These are phyloP conservation scores for Gleditsia sinensis DNA, from an alignment of 306 rosid species.

Conservation along the genomic window DNA sequence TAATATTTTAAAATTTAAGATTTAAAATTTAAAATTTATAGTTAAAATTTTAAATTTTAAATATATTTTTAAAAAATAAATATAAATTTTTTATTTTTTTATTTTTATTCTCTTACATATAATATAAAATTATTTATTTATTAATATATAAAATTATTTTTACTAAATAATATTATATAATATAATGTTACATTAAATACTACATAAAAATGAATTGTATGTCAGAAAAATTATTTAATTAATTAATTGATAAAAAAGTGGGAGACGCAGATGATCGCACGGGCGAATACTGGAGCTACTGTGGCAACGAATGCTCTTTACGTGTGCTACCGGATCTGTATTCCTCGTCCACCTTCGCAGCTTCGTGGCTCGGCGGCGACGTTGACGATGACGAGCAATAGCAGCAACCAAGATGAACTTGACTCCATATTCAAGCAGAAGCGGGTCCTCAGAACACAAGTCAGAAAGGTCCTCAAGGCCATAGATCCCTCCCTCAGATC, in stretches of 20 bases:
- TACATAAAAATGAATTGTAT: no score
- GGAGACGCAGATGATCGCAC: not conserved
- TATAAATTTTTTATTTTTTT: no score
- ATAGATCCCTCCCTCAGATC: constrained; percentile 73
- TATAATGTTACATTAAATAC: no score
- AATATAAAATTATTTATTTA: no score
- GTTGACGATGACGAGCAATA: constrained; percentile 35
- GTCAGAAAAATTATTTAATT: not conserved
- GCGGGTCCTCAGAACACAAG: constrained; percentile 59
- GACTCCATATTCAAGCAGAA: constrained; percentile 73
- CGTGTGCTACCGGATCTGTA: not conserved
- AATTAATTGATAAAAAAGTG: not conserved
- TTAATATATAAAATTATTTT: no score
- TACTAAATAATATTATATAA: no score
- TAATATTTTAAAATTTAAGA: no score
- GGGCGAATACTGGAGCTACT: not conserved
- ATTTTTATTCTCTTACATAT: no score
- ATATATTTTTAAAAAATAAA: no score
- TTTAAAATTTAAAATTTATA: no score
- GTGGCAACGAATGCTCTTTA: constrained; percentile 14
- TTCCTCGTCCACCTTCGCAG: not conserved
- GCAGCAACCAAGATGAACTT: constrained; percentile 34
- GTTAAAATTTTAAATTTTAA: no score
- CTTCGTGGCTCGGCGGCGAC: not conserved
- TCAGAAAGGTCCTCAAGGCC: constrained; percentile 71